These are phyloP conservation scores for Angomonas ambiguus DNA, from an alignment of 208 protist species.

Conservation along the genomic window DNA sequence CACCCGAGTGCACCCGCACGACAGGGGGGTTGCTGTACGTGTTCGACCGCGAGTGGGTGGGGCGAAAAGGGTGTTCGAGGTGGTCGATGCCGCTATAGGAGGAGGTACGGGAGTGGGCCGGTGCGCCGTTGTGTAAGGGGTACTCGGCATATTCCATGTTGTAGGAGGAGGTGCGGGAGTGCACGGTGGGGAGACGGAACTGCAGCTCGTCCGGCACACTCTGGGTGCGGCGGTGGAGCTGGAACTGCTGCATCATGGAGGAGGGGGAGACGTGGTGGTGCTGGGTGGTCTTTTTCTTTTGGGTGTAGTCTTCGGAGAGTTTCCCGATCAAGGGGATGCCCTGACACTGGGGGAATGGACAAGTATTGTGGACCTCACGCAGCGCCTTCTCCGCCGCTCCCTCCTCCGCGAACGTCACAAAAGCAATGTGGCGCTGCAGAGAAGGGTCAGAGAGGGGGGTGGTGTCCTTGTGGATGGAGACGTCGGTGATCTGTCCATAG, in stretches of 20 bases:
- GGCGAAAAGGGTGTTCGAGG: not conserved
- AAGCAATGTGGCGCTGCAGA: slow-evolving; percentile 34
- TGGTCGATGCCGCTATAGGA: not conserved
- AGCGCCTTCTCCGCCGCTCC: slow-evolving; percentile 30
- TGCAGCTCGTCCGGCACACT: not conserved
- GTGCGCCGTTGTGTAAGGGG: not conserved
- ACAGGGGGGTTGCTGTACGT: not conserved
- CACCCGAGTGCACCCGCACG: not conserved
- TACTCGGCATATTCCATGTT: not conserved
- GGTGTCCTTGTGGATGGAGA: slow-evolving; percentile 33
- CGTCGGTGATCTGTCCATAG: slow-evolving; percentile 21
- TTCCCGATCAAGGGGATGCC: slow-evolving; percentile 20
- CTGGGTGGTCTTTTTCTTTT: not conserved
- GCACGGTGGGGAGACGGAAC: not conserved
- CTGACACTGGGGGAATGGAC: slow-evolving; percentile 27
- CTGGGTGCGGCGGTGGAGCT: not conserved
- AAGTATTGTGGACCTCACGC: slow-evolving; percentile 37
- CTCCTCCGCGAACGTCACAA: slow-evolving; percentile 34
- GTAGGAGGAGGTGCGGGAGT: not conserved
- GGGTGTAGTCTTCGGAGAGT: not conserved
- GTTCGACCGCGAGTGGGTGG: not conserved
- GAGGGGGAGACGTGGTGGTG: not conserved
- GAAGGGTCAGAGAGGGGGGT: slow-evolving; percentile 1
- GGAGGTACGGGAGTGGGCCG: not conserved
- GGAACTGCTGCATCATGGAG: not conserved